phyloP scores from a whole-genome alignment of 495 filamentous ascomycete species.

The Wilcoxina mikolae region DNA sequence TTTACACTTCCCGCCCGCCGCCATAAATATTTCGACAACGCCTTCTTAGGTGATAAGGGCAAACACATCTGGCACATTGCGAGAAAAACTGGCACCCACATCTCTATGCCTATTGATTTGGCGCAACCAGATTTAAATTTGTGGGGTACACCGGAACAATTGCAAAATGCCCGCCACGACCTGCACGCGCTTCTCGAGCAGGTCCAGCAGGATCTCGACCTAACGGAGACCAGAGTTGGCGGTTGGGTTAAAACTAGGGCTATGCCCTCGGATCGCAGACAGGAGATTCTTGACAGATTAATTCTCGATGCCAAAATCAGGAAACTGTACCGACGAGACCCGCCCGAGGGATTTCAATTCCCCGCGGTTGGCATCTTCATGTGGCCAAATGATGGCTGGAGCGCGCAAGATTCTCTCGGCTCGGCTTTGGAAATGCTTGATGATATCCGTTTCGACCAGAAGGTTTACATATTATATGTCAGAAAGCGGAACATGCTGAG shows the following conservation, averaged over 20 bases:
- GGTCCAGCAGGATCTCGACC: slow-evolving; percentile 14
- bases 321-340: slow-evolving; percentile 12
- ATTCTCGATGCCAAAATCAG: slow-evolving; percentile 3
- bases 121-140: slow-evolving; percentile 18
- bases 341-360: slow-evolving; percentile 12
- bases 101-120: slow-evolving; percentile 12
- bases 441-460: slow-evolving; percentile 20
- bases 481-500: slow-evolving; percentile 10
- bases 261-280: slow-evolving; percentile 16
- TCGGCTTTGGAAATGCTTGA: slow-evolving; percentile 19
- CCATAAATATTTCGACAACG: slow-evolving; percentile 13
- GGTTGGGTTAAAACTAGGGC: slow-evolving; percentile 19
- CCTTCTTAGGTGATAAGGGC: slow-evolving; percentile 16
- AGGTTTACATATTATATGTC: slow-evolving; percentile 17
- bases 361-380: slow-evolving; percentile 18
- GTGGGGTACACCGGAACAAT: slow-evolving; percentile 22
- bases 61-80: slow-evolving; percentile 22
- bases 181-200: slow-evolving; percentile 16
- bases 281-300: slow-evolving; percentile 12
- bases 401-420: slow-evolving; percentile 19
- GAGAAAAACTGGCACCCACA: slow-evolving; percentile 21
- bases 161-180: slow-evolving; percentile 17
- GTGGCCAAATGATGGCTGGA: slow-evolving; percentile 18
- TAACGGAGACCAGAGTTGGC: not conserved
- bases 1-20: slow-evolving; percentile 13